Evolutionary conservation across 495 filamentous ascomycete species (phyloP).

Genomic region (Xylaria flabelliformis): DNA sequence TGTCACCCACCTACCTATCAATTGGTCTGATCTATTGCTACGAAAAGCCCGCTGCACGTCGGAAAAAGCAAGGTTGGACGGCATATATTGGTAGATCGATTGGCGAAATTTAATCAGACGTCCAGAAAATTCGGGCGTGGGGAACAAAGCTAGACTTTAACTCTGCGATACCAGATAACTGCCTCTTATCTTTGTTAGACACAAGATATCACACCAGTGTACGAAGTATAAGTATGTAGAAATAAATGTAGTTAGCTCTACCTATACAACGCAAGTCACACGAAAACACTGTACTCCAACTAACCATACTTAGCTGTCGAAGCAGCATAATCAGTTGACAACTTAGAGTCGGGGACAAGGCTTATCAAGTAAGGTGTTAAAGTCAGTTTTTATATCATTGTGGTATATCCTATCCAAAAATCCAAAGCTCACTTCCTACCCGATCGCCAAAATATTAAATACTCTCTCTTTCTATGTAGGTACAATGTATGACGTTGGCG

Average conservation of each 20-base stretch:
- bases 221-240: not conserved
- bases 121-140: not conserved
- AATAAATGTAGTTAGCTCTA: not conserved
- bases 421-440: conserved; percentile 19
- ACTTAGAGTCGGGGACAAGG: not conserved
- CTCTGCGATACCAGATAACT: no score
- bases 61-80: conserved; percentile 8
- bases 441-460: conserved; percentile 28
- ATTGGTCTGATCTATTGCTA: conserved; percentile 5
- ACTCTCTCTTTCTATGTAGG: conserved; percentile 22
- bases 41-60: not conserved
- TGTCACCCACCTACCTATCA: not conserved
- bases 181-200: no score
- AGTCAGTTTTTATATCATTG: conserved; percentile 14
- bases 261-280: not conserved
- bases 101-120: not conserved
- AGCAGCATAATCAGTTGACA: not conserved
- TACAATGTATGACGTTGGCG: conserved; percentile 20
- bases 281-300: not conserved
- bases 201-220: no score
- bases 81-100: conserved; percentile 5
- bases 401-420: conserved; percentile 28
- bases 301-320: not conserved
- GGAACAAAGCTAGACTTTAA: not conserved
- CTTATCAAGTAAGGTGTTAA: not conserved